A percentile compares a stretch with the other conserved stretches of the same genome.
These are phyloP conservation scores for Chondrostereum purpureum DNA, from an alignment of 1,284 basidiomycete genomes.

Conservation along the genomic window DNA sequence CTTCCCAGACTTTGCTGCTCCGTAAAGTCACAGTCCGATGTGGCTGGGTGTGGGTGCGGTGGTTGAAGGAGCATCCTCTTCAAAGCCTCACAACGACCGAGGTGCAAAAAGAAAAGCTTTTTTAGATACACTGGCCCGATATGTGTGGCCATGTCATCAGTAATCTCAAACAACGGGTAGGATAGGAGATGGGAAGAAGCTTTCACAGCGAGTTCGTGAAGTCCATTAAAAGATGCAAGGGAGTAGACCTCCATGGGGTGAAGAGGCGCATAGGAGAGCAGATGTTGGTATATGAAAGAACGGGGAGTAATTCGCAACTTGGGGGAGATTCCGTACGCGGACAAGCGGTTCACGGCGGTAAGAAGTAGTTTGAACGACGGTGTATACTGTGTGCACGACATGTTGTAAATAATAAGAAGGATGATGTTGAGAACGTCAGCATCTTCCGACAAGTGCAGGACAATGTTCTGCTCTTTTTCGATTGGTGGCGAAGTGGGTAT, in stretches of 20 bases:
- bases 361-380: conserved; percentile 45
- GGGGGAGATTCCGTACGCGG: conserved; percentile 45
- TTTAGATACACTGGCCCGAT: conserved; percentile 47
- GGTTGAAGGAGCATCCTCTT: conserved; percentile 35
- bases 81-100: conserved; percentile 22
- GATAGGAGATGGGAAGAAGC: conserved; percentile 56
- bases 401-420: conserved; percentile 3
- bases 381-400: conserved; percentile 43
- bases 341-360: conserved; percentile 35
- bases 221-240: conserved; percentile 46
- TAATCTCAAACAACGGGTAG: conserved; percentile 45
- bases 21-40: conserved; percentile 45
- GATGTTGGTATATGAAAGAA: conserved; percentile 53
- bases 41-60: conserved; percentile 56
- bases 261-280: too few species aligned
- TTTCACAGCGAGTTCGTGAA: conserved; percentile 53
- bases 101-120: conserved; percentile 33
- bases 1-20: conserved; percentile 59
- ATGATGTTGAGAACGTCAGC: conserved; percentile 3
- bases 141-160: conserved; percentile 50
- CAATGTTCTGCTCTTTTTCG: not conserved
- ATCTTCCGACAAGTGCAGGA: not conserved
- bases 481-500: not conserved
- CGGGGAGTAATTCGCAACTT: conserved; percentile 35
- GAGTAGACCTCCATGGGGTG: conserved; percentile 56